Evolutionary conservation across 2,329 filamentous ascomycete genomes (phyloP).

Genomic region (Ascochyta viciae-villosae): DNA sequence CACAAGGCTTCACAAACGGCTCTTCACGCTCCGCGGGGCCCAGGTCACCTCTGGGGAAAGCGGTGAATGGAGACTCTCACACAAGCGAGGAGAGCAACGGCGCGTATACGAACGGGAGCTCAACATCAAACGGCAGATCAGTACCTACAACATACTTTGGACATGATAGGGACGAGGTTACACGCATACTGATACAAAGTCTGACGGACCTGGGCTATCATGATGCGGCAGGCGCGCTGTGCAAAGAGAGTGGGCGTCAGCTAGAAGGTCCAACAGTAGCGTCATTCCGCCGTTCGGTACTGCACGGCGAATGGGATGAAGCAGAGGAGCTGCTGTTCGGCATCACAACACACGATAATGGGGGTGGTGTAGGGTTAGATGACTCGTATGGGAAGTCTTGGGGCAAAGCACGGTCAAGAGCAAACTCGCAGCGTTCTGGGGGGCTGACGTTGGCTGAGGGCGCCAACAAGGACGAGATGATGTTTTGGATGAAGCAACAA

Average conservation of each 20-base stretch:
- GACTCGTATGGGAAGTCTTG: constrained; percentile 44
- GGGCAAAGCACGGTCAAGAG: constrained; percentile 36
- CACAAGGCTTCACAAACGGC: constrained; percentile 49
- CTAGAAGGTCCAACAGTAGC: constrained; percentile 86
- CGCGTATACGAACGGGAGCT: constrained; percentile 52
- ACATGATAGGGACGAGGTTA: constrained; percentile 91
- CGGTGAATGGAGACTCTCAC: constrained; percentile 52
- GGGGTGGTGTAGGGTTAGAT: constrained; percentile 51
- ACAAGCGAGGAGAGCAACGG: constrained; percentile 52
- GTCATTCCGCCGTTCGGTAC: constrained; percentile 81
- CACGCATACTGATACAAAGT: constrained; percentile 89
- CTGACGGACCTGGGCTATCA: constrained; percentile 88
- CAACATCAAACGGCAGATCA: constrained; percentile 40
- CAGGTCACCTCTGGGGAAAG: constrained; percentile 44
- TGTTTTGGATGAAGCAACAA: constrained; percentile 88
- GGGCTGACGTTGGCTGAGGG: constrained; percentile 78
- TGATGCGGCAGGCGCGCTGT: constrained; percentile 75
- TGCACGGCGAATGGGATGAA: constrained; percentile 80
- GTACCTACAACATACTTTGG: constrained; percentile 70
- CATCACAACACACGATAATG: constrained; percentile 53
- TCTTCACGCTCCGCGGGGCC: constrained; percentile 46
- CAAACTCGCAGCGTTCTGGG: constrained; percentile 45
- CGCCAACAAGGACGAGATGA: constrained; percentile 79
- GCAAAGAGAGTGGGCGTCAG: constrained; percentile 82
- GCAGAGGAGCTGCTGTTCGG: constrained; percentile 83